These are phyloP conservation scores for Cyberlindnera saturnus DNA, from an alignment of 805 yeast genomes.

Conservation along the genomic window DNA sequence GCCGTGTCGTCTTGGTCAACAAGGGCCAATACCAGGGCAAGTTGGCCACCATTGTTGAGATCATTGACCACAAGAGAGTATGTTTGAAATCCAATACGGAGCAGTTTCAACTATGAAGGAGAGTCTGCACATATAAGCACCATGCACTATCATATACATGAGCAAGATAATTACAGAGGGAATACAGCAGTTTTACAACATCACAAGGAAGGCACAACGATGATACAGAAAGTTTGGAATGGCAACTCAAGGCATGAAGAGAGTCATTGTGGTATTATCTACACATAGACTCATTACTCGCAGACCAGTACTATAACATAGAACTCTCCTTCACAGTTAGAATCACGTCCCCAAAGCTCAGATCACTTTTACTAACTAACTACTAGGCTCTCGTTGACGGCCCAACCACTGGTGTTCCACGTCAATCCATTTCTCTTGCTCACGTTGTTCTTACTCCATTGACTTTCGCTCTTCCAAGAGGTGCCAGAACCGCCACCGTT, in stretches of 20 bases:
- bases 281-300: no score
- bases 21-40: conserved; percentile 67
- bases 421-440: conserved; percentile 87
- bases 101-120: neutral
- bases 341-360: neutral
- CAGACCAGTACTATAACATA: no score
- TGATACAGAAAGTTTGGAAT: no score
- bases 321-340: no score
- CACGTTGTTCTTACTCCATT: conserved; percentile 91
- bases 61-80: conserved; percentile 99
- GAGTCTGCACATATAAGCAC: neutral
- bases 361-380: conserved; percentile 22
- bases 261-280: no score
- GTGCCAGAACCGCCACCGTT: conserved; percentile 81
- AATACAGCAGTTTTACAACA: neutral
- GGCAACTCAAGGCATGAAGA: no score
- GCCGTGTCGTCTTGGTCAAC: conserved; percentile 94
- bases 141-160: neutral
- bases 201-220: neutral
- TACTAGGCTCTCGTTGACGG: conserved; percentile 87
- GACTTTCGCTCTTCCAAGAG: conserved; percentile 89
- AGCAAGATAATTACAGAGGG: neutral
- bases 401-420: conserved; percentile 80
- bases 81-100: conserved; percentile 27
- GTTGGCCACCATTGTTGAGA: conserved; percentile 96